Evolutionary conservation across 176 grass and related monocot genomes (phyloP).

Genomic region (Secale cereale): DNA sequence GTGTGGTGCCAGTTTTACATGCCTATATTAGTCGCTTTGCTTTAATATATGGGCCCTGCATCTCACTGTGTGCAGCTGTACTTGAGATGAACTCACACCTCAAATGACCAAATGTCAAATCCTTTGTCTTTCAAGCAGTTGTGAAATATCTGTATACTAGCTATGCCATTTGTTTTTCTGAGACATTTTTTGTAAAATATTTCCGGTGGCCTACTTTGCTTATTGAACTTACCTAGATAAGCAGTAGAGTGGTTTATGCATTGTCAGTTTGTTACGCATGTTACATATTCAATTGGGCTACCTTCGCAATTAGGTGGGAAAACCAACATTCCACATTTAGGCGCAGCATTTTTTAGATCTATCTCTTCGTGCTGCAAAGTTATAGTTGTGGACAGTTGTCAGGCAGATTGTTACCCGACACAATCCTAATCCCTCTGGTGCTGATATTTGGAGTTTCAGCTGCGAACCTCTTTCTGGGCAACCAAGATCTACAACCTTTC

Average conservation of each 20-base stretch:
- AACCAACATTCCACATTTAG: background rate
- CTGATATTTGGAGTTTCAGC: background rate
- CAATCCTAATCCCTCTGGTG: background rate
- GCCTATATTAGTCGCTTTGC: background rate
- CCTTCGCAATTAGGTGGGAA: background rate
- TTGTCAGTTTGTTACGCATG: background rate
- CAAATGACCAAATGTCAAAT: background rate
- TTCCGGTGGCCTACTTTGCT: background rate
- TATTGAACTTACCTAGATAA: background rate
- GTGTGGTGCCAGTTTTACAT: background rate
- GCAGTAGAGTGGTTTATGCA: background rate
- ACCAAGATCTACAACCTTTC: background rate
- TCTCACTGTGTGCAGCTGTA: background rate
- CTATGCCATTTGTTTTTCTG: background rate
- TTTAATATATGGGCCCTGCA: slow-evolving; percentile 12
- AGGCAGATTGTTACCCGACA: background rate
- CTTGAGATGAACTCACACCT: background rate
- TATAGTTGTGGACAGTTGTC: background rate
- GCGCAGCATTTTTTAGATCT: background rate
- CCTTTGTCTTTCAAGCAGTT: background rate
- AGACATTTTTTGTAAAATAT: background rate
- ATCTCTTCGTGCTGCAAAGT: background rate
- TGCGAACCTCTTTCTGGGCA: background rate
- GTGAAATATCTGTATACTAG: background rate
- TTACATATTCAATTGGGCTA: background rate